phyloP scores from a whole-genome alignment of 129 eudicot species.

The Centrapalus pauciflorus region DNA sequence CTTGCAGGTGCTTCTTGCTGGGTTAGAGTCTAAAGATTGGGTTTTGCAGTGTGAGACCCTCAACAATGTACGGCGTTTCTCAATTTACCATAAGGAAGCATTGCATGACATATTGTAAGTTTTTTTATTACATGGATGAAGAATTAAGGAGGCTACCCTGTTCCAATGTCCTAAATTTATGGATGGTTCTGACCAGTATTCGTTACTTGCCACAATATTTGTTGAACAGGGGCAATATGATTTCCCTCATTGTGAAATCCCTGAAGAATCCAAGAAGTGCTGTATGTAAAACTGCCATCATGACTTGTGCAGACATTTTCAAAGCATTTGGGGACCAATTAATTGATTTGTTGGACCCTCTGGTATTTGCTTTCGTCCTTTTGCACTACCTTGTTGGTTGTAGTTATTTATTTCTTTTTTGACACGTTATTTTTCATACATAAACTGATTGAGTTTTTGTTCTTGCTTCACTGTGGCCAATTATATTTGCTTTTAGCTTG shows the following conservation, averaged over 20 bases:
- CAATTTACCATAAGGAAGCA: conserved; percentile 64
- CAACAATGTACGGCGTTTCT: conserved; percentile 63
- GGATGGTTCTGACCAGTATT: background rate
- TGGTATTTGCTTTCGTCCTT: conserved; percentile 35
- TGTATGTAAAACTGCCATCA: conserved; percentile 74
- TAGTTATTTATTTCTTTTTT: background rate
- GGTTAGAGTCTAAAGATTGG: conserved; percentile 83
- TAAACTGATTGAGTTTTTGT: background rate
- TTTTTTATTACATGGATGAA: background rate
- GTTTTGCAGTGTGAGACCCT: conserved; percentile 67
- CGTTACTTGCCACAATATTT: background rate
- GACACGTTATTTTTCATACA: background rate
- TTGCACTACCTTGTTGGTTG: background rate
- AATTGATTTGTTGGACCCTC: conserved; percentile 61
- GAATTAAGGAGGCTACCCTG: background rate
- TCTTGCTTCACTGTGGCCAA: background rate
- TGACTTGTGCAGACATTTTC: conserved; percentile 78
- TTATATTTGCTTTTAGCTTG: conserved; percentile 45
- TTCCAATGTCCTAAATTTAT: background rate
- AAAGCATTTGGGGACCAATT: conserved; percentile 60
- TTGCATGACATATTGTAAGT: conserved; percentile 55
- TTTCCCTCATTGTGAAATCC: conserved; percentile 64
- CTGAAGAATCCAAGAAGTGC: conserved; percentile 93
- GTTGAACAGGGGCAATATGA: conserved; percentile 53
- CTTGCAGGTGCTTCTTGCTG: conserved; percentile 49